These are phyloP conservation scores for Ceratobasidium sp. DNA, from an alignment of 1,284 basidiomycete genomes.

Conservation along the genomic window DNA sequence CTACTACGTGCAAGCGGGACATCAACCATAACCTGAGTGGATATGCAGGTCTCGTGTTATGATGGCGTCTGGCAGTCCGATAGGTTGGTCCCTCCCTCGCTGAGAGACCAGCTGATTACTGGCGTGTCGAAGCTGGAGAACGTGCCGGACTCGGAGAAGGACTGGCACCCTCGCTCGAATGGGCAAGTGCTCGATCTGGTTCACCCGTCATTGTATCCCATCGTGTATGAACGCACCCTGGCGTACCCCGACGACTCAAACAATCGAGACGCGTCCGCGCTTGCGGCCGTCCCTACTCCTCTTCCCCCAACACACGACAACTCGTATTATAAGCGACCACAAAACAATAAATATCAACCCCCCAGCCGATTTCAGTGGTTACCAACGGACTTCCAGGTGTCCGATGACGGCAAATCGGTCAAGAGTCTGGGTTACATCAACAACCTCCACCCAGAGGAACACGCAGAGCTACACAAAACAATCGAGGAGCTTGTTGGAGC, in stretches of 20 bases:
- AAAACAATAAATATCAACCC: background rate
- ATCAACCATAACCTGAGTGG: background rate
- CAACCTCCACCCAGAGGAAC: constrained; percentile 57
- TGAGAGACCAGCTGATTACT: constrained; percentile 41
- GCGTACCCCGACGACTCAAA: constrained; percentile 4
- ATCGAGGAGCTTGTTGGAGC: constrained; percentile 47
- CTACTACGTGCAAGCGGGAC: no score
- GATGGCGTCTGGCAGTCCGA: constrained; percentile 41
- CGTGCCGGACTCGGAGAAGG: constrained; percentile 56
- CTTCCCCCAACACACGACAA: background rate
- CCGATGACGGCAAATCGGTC: constrained; percentile 45
- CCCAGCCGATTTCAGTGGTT: constrained; percentile 56
- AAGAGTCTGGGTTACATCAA: constrained; percentile 52
- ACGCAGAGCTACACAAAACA: constrained; percentile 44
- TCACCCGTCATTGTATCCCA: constrained; percentile 59
- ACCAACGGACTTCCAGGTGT: constrained; percentile 54
- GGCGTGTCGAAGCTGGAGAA: constrained; percentile 55
- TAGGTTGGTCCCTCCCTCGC: constrained; percentile 12
- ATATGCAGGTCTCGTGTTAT: constrained; percentile 22
- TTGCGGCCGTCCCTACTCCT: background rate
- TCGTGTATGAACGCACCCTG: constrained; percentile 54
- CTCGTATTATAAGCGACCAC: background rate
- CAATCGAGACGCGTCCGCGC: background rate
- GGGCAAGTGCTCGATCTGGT: constrained; percentile 59
- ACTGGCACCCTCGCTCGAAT: constrained; percentile 62